Evolutionary conservation across 805 yeast genomes (phyloP), one percentile per base, ranked within the genome.

Genomic region (Kodamaea jinghongensis): DNA sequence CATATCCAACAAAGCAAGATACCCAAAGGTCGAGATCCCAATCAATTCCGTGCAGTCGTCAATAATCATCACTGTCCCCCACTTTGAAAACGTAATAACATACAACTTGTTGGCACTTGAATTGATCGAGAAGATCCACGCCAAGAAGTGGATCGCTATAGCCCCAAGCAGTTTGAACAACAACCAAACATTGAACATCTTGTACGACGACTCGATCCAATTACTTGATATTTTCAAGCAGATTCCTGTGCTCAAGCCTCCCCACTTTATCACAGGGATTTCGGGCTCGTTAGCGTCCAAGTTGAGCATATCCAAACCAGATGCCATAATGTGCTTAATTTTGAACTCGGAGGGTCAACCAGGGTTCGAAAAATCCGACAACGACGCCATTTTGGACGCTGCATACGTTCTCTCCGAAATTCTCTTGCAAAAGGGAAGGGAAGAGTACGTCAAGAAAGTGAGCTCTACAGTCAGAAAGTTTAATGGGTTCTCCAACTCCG

Each of bases 261-360:
- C 87, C 0, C 83, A 77, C 54, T 74, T 75, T 38, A 58, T 81
- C 17, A 76, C 84, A 1, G 86, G 85, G 0, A 69, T 76, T 16
- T 49, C 72, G 6, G 86, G 79, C n/a, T 64, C 75, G 1, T 44
- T 67, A 4, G 52, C 57, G 13, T 67, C 70, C 3, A 61, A 47
- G 38, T 32, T 54, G 32, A 30, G 39, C 6, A 28, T 36, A 10
- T 9, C 16, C 14, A 29, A 14, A 4, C 28, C 36, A 6, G 38
- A 34, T 4, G 31, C 36, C 5, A 32, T 34, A 4, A 34, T 42
- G 7, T 45, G 45, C 6, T 50, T 71, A 32, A 61, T 61, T 3
- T 58, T 76, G 32, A 78, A 79, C 44, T 71, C 83, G 30, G 86
- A 80, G 56, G 86, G 86, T 4, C 80, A 76, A 14, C 64, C 73